Conservation (phyloP, 345 rosid species). For the Camelina laxa region DNA sequence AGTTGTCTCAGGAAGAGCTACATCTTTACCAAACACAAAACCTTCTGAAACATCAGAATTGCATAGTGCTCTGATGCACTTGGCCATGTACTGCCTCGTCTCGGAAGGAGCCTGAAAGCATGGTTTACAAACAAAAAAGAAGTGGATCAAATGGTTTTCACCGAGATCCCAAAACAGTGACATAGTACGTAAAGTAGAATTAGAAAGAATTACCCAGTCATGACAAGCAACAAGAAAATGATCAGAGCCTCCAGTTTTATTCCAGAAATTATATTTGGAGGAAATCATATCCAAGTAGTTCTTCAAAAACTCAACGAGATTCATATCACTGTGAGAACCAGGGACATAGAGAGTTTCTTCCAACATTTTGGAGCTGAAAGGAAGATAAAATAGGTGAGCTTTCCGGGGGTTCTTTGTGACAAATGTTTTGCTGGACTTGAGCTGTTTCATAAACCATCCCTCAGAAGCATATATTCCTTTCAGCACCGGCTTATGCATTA, state of each 20-base stretch:
- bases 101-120: conserved; percentile 79
- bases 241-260: conserved; percentile 85
- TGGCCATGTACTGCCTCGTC: conserved; percentile 68
- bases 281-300: conserved; percentile 63
- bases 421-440: conserved; percentile 69
- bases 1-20: conserved; percentile 82
- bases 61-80: conserved; percentile 92
- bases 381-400: conserved; percentile 90
- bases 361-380: conserved; percentile 85
- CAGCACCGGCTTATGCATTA: conserved; percentile 71
- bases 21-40: conserved; percentile 87
- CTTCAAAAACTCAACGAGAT: conserved; percentile 67
- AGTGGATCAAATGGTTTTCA: neutral
- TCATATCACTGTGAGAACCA: conserved; percentile 68
- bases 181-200: neutral
- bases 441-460: conserved; percentile 96
- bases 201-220: conserved; percentile 72
- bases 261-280: conserved; percentile 81
- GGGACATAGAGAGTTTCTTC: conserved; percentile 73
- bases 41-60: conserved; percentile 86
- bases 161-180: neutral
- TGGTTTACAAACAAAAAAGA: neutral
- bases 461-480: conserved; percentile 96
- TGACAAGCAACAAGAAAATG: conserved; percentile 98
- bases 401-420: conserved; percentile 62